These are phyloP conservation scores for Helichrysum umbraculigerum DNA, from an alignment of 129 eudicot genomes.

Conservation along the genomic window DNA sequence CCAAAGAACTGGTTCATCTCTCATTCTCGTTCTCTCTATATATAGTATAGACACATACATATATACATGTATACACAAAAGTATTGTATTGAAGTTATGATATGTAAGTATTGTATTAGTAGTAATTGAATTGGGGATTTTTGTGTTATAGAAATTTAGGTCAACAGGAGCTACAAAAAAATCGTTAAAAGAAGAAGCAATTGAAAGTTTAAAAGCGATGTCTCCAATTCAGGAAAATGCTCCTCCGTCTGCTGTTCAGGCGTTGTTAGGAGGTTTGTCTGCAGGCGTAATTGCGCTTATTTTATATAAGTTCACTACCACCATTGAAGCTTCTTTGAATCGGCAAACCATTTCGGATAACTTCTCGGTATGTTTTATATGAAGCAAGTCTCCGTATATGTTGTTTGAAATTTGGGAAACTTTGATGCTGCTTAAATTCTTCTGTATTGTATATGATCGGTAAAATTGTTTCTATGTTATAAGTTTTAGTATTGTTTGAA, in stretches of 20 bases:
- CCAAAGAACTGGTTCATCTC: slow-evolving; percentile 65
- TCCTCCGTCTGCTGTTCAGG: slow-evolving; percentile 77
- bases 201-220: slow-evolving; percentile 84
- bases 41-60: no score
- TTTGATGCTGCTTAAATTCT: not conserved
- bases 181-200: slow-evolving; percentile 84
- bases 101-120: not conserved
- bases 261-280: slow-evolving; percentile 79
- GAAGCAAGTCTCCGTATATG: not conserved
- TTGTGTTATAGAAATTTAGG: slow-evolving; percentile 63
- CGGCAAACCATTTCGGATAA: slow-evolving; percentile 81
- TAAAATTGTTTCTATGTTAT: not conserved
- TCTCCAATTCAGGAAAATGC: slow-evolving; percentile 47
- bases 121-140: slow-evolving; percentile 10
- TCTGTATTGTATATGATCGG: not conserved
- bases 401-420: not conserved
- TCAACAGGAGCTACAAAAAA: slow-evolving; percentile 69
- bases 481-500: not conserved
- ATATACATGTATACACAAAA: no score
- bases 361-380: slow-evolving; percentile 62
- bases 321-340: slow-evolving; percentile 80
- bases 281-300: slow-evolving; percentile 87
- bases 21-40: not conserved
- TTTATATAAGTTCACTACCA: slow-evolving; percentile 80
- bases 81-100: not conserved